phyloP scores from a whole-genome alignment of 345 rosid species.

The Bretschneidera sinensis region DNA sequence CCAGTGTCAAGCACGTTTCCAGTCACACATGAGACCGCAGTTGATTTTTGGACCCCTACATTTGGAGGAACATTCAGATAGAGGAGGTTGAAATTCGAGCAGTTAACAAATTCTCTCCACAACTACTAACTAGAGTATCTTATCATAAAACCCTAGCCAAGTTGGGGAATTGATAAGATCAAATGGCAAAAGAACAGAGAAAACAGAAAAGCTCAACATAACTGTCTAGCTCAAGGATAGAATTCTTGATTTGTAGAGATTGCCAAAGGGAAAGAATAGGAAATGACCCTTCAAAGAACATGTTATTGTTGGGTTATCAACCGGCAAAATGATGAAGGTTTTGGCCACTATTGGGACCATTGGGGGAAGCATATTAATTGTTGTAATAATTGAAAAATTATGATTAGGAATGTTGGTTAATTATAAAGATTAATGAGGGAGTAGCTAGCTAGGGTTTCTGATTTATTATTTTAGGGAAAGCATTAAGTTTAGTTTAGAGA shows the following conservation, averaged over 20 bases:
- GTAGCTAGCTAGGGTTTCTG: too few species aligned
- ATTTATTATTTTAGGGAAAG: conserved; percentile 9
- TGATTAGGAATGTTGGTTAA: too few species aligned
- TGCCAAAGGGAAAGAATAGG: conserved; percentile 11
- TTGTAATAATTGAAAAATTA: conserved; percentile 44
- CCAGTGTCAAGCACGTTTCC: conserved; percentile 91
- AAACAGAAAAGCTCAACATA: too few species aligned
- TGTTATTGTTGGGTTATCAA: conserved; percentile 23
- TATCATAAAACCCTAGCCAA: conserved; percentile 33
- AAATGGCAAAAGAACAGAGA: conserved; percentile 9
- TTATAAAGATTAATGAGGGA: too few species aligned
- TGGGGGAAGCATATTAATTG: conserved; percentile 17
- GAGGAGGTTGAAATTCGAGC: conserved; percentile 15
- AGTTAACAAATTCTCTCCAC: conserved; percentile 25
- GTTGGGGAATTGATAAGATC: conserved; percentile 25
- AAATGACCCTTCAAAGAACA: conserved; percentile 23
- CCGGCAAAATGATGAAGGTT: conserved; percentile 25
- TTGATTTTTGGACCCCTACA: conserved; percentile 93
- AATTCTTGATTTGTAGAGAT: too few species aligned
- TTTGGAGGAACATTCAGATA: conserved; percentile 95
- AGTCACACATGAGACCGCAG: conserved; percentile 73
- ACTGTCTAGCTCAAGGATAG: not conserved
- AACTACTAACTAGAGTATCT: conserved; percentile 19
- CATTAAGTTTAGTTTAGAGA: conserved; percentile 17
- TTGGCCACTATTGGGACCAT: conserved; percentile 18